Conservation (phyloP, 805 yeast genomes). For the Lachancea quebecensis region DNA sequence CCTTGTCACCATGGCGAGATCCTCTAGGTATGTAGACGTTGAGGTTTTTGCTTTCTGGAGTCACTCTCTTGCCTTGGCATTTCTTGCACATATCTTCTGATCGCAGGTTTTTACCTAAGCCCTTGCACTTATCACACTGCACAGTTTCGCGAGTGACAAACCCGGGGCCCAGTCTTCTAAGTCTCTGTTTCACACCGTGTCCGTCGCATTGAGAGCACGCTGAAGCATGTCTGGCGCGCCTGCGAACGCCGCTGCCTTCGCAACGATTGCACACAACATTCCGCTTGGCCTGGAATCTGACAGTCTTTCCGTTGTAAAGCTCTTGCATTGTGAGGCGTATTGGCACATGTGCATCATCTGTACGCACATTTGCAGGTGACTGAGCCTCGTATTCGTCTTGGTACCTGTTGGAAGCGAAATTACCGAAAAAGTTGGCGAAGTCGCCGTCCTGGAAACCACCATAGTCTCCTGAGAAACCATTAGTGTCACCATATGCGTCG, state of each 20-base stretch:
- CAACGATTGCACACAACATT: conserved; percentile 67
- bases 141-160: conserved; percentile 56
- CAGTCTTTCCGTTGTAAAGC: conserved; percentile 70
- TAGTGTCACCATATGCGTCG: conserved; percentile 46
- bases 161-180: conserved; percentile 68
- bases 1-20: conserved; percentile 50
- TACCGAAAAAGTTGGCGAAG: conserved; percentile 59
- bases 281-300: conserved; percentile 67
- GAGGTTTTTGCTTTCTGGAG: conserved; percentile 60
- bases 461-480: conserved; percentile 27
- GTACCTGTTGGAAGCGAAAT: conserved; percentile 7
- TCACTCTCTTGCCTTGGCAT: conserved; percentile 60
- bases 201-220: conserved; percentile 75
- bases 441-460: conserved; percentile 55
- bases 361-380: conserved; percentile 22
- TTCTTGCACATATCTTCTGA: conserved; percentile 66
- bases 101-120: conserved; percentile 48
- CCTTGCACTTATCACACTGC: conserved; percentile 63
- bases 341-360: conserved; percentile 63
- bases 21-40: conserved; percentile 78
- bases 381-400: conserved; percentile 16
- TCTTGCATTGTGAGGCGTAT: conserved; percentile 66
- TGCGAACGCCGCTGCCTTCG: conserved; percentile 62
- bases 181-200: conserved; percentile 51
- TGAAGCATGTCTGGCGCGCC: conserved; percentile 29